These are phyloP conservation scores for Wickerhamomyces rabaulensis DNA, from an alignment of 805 yeast genomes.

Conservation along the genomic window DNA sequence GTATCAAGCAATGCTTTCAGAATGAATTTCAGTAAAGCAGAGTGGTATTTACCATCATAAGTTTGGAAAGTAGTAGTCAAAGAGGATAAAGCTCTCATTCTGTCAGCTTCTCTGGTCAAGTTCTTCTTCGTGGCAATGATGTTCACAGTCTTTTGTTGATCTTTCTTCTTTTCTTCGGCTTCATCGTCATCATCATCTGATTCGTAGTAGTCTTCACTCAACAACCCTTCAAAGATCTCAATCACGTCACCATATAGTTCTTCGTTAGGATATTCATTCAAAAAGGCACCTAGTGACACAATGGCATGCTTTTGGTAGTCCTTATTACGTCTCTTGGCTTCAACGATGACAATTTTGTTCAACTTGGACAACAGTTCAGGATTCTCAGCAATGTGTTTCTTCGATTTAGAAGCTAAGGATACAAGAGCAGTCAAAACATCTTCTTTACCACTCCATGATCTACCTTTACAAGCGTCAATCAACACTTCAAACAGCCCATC, in stretches of 20 bases:
- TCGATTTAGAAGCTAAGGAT: constrained; percentile 44
- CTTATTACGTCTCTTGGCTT: constrained; percentile 62
- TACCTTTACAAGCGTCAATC: constrained; percentile 61
- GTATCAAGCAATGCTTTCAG: constrained; percentile 23
- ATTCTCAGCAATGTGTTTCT: constrained; percentile 27
- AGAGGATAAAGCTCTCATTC: constrained; percentile 32
- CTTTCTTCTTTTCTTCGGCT: constrained; percentile 24
- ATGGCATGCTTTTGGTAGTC: constrained; percentile 56
- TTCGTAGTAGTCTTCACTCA: constrained; percentile 35
- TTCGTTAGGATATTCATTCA: constrained; percentile 30
- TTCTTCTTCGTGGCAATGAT: constrained; percentile 36
- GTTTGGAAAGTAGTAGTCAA: constrained; percentile 30
- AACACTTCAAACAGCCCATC: constrained; percentile 45
- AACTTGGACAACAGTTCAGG: constrained; percentile 32
- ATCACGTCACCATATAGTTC: constrained; percentile 30
- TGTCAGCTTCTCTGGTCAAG: constrained; percentile 44
- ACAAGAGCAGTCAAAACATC: constrained; percentile 66
- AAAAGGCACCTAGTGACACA: constrained; percentile 45
- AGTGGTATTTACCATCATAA: constrained; percentile 16
- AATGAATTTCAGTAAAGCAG: constrained; percentile 25
- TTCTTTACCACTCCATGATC: constrained; percentile 89
- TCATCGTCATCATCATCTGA: constrained; percentile 36
- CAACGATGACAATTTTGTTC: constrained; percentile 44
- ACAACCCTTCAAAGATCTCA: constrained; percentile 25
- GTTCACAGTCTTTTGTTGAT: constrained; percentile 22